Conservation (phyloP, 352 stramenopile species). For the Pythium angustatum region DNA sequence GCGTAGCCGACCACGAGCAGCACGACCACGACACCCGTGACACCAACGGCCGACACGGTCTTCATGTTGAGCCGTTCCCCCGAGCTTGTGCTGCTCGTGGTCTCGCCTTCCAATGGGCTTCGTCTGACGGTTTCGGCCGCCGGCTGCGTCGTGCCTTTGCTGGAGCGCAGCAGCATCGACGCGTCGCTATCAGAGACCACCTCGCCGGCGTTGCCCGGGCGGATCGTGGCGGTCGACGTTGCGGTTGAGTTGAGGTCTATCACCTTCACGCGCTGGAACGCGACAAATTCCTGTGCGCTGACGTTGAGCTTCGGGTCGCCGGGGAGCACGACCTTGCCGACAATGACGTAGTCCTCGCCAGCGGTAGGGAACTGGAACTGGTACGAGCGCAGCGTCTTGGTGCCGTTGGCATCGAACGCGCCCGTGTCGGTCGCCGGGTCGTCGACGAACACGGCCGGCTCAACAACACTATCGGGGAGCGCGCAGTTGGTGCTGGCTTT, state of each 20-base stretch:
- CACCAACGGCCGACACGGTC: conserved; percentile 11
- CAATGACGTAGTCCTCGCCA: conserved; percentile 58
- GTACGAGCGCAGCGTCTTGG: conserved; percentile 48
- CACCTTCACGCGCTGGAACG: conserved; percentile 34
- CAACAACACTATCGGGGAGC: conserved; percentile 30
- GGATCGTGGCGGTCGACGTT: conserved; percentile 1
- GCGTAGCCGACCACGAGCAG: conserved; percentile 17
- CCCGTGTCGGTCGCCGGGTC: conserved; percentile 39
- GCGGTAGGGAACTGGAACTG: conserved; percentile 47
- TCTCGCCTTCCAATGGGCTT: not conserved
- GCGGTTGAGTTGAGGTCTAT: not conserved
- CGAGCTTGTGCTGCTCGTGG: not conserved
- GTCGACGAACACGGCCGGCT: conserved; percentile 25
- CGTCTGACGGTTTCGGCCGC: not conserved
- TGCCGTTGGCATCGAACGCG: conserved; percentile 44
- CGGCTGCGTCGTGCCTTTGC: not conserved
- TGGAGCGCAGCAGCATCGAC: not conserved
- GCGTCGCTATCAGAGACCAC: conserved; percentile 2
- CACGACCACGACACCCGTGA: conserved; percentile 6
- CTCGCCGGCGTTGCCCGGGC: not conserved
- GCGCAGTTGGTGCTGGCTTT: conserved; percentile 62
- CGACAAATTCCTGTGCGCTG: conserved; percentile 59
- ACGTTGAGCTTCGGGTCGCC: conserved; percentile 45
- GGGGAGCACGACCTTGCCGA: conserved; percentile 54
- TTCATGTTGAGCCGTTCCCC: not conserved